Base-by-base conservation (phyloP, 352 stramenopile species). In the Phytophthora pini region DNA sequence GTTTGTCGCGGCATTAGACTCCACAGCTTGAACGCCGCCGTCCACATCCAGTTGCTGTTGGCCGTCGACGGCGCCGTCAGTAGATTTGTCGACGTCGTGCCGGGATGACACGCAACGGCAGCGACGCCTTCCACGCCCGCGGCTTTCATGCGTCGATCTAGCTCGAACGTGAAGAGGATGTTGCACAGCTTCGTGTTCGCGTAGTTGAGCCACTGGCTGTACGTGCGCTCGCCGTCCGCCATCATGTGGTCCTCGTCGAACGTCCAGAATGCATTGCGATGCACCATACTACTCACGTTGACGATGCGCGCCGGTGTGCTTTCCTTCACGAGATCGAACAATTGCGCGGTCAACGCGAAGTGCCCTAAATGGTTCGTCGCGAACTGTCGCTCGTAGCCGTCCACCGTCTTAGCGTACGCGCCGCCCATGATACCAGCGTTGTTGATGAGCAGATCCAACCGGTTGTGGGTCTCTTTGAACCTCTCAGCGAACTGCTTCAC, bases 291-390 rank as follows among this genome's bases (percentile, higher is more conserved):
- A 64, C 76, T 84, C 15, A 85, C 68, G 43, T 68, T 73, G 4
- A 88, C 73, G 32, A 90, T 64, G 2, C 76, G 74, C n/a, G 80
- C 53, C 3, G 63, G 53, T 0, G 62, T 26, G 20, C 66, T 57
- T 6, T 45, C 8, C 46, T 77, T 76, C 15, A 89, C 56, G 3
- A 81, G 7, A 4, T 69, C 63, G 12, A 90, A 77, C 1, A 90
- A 58, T 24, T 72, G 61, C 4, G 61, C 54, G 1, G 84, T 89
- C 10, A 91, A 47, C 2, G 67, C 55, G 27, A 93, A 89, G 61
- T 89, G 76, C 12, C 76, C 80, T 36, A 93, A 39, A 53, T 91
- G 75, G 66, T 93, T 93, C 31, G 79, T 84, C 7, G 65, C 80
- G 61, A 92, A 90, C 46, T 93, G 84, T 26, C 61, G 68, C 58